phyloP scores from a whole-genome alignment of 305 asterid species.

The Fraxinus greggii region DNA sequence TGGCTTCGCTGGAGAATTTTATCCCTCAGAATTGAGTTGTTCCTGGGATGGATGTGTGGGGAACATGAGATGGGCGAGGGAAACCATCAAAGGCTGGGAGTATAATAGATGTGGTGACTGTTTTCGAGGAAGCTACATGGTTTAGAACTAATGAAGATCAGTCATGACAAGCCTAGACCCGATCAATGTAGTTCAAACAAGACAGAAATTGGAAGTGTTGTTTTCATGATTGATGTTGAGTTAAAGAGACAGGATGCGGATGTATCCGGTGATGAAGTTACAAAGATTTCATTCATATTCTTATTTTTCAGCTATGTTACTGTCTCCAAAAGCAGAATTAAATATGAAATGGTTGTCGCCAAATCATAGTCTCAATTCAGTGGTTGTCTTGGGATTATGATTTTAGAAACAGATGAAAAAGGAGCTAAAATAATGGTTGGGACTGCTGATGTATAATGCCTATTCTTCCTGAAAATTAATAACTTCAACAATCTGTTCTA shows the following conservation, averaged over 20 bases:
- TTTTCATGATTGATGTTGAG: slow-evolving; percentile 1
- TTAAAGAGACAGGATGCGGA: background rate
- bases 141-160: too few species aligned
- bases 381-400: slow-evolving; percentile 4
- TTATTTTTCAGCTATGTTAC: background rate
- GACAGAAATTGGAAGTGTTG: background rate
- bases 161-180: too few species aligned
- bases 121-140: too few species aligned
- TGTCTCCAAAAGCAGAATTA: background rate
- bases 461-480: background rate
- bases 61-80: too few species aligned
- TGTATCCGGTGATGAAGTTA: background rate
- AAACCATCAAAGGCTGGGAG: too few species aligned
- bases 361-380: background rate
- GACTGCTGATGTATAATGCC: slow-evolving; percentile 26
- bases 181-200: background rate
- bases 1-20: too few species aligned
- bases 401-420: background rate
- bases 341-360: background rate
- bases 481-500: background rate
- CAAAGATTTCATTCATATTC: background rate
- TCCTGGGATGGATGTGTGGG: too few species aligned
- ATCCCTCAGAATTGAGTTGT: too few species aligned
- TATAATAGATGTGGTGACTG: too few species aligned
- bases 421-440: slow-evolving; percentile 12